Percentiles rank a stretch among this genome's conserved stretches.
Evolutionary conservation across 495 filamentous ascomycete genomes (phyloP).

Genomic region (Penicillium bialowiezense): DNA sequence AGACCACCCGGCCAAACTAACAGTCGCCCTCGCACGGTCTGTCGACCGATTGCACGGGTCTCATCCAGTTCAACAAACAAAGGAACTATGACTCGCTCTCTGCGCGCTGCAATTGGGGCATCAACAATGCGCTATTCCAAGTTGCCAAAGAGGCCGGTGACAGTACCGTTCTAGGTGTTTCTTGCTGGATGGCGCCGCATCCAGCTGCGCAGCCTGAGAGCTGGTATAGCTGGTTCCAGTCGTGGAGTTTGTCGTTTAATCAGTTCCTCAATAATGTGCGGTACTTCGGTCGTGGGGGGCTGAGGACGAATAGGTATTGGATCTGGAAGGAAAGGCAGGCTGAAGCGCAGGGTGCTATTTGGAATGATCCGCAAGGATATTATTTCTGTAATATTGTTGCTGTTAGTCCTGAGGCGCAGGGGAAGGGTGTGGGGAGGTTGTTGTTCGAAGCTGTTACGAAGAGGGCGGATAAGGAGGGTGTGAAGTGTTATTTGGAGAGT

Average conservation of each 20-base stretch:
- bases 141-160: conserved; percentile 52
- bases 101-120: conserved; percentile 62
- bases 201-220: conserved; percentile 36
- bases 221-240: conserved; percentile 54
- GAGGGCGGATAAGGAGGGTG: conserved; percentile 54
- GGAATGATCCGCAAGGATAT: conserved; percentile 59
- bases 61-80: conserved; percentile 43
- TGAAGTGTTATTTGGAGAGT: conserved; percentile 61
- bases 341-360: conserved; percentile 53
- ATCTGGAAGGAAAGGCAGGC: conserved; percentile 63
- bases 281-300: conserved; percentile 55
- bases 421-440: conserved; percentile 53
- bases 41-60: conserved; percentile 5
- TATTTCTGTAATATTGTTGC: conserved; percentile 70
- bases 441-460: conserved; percentile 57
- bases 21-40: conserved; percentile 16
- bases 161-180: conserved; percentile 55
- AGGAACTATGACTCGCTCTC: conserved; percentile 56
- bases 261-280: conserved; percentile 57
- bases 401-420: conserved; percentile 57
- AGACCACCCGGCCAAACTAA: conserved; percentile 10
- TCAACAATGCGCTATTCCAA: conserved; percentile 62
- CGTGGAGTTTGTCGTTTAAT: conserved; percentile 53
- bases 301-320: conserved; percentile 59
- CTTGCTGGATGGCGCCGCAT: conserved; percentile 63